Evolutionary conservation across 441 rosid species (phyloP).

Genomic region (Erysimum cheiri): DNA sequence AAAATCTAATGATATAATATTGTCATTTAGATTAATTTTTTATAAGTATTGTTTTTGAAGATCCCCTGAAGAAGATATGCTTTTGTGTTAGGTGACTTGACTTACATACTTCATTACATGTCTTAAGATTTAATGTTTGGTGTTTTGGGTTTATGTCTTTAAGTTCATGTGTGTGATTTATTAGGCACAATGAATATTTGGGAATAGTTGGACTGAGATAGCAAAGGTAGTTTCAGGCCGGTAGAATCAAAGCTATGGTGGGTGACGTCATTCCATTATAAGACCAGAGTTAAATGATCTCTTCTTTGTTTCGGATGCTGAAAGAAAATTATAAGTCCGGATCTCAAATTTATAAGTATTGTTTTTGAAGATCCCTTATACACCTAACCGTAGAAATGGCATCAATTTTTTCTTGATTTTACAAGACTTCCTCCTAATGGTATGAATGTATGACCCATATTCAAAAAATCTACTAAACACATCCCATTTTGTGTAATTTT

Average conservation of each 20-base stretch:
- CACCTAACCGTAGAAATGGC: too few species aligned
- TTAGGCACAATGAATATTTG: slow-evolving; percentile 91
- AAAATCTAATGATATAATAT: too few species aligned
- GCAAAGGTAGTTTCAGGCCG: slow-evolving; percentile 99
- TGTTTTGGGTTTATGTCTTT: slow-evolving; percentile 19
- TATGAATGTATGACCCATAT: too few species aligned
- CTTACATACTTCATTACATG: slow-evolving; percentile 25
- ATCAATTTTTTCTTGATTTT: too few species aligned
- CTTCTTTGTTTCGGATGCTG: slow-evolving; percentile 58
- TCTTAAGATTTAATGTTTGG: neutral
- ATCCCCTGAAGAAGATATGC: slow-evolving; percentile 50
- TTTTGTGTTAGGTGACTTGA: slow-evolving; percentile 82
- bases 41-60: too few species aligned
- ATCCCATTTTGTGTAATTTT: too few species aligned
- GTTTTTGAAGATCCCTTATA: too few species aligned
- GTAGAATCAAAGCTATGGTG: slow-evolving; percentile 47
- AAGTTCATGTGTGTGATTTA: slow-evolving; percentile 23
- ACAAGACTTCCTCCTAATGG: too few species aligned
- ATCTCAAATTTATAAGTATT: too few species aligned
- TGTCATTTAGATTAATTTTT: too few species aligned
- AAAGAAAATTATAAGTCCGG: too few species aligned
- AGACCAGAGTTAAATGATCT: slow-evolving; percentile 7
- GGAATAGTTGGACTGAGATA: slow-evolving; percentile 99
- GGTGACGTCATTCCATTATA: neutral
- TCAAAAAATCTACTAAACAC: too few species aligned